Percentiles rank a stretch among this genome's conserved stretches.
Conservation (phyloP, 2,329 filamentous ascomycete species). For the Teratosphaeria viscida region DNA sequence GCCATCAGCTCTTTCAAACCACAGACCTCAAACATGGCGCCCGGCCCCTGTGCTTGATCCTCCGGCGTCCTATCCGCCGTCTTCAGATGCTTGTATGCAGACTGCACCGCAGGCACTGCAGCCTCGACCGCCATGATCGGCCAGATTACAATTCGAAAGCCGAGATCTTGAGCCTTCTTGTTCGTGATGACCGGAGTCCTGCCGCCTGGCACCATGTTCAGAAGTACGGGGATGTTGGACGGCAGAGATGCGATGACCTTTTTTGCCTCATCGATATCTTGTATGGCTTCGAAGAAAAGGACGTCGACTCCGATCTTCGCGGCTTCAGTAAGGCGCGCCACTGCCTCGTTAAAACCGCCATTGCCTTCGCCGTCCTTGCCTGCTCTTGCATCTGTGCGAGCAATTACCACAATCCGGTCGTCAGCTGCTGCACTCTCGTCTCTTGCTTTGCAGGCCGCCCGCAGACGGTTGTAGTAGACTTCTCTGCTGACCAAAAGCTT, state of each 20-base stretch:
- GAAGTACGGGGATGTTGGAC: slow-evolving; percentile 40
- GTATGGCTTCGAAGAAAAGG: slow-evolving; percentile 50
- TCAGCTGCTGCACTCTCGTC: slow-evolving; percentile 38
- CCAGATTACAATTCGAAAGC: slow-evolving; percentile 51
- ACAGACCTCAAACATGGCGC: slow-evolving; percentile 42
- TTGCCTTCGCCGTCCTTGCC: slow-evolving; percentile 21
- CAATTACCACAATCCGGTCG: slow-evolving; percentile 50
- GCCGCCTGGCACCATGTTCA: slow-evolving; percentile 50
- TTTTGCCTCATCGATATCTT: slow-evolving; percentile 41
- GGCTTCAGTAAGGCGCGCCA: slow-evolving; percentile 42
- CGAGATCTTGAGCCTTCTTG: slow-evolving; percentile 44
- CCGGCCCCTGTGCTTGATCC: slow-evolving; percentile 31
- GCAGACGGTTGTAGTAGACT: slow-evolving; percentile 46
- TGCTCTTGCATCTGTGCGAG: slow-evolving; percentile 52
- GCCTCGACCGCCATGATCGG: slow-evolving; percentile 42
- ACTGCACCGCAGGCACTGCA: slow-evolving; percentile 24
- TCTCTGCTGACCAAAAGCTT: slow-evolving; percentile 48
- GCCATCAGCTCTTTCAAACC: slow-evolving; percentile 42
- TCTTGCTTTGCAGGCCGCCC: slow-evolving; percentile 44
- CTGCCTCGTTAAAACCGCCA: slow-evolving; percentile 47
- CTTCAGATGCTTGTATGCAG: slow-evolving; percentile 19
- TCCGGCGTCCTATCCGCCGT: slow-evolving; percentile 31
- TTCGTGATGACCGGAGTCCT: slow-evolving; percentile 44
- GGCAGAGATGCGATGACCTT: slow-evolving; percentile 37
- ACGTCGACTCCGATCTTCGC: slow-evolving; percentile 48